Evolutionary conservation across 2,329 filamentous ascomycete species (phyloP).

Genomic region (Plenodomus lindquistii): DNA sequence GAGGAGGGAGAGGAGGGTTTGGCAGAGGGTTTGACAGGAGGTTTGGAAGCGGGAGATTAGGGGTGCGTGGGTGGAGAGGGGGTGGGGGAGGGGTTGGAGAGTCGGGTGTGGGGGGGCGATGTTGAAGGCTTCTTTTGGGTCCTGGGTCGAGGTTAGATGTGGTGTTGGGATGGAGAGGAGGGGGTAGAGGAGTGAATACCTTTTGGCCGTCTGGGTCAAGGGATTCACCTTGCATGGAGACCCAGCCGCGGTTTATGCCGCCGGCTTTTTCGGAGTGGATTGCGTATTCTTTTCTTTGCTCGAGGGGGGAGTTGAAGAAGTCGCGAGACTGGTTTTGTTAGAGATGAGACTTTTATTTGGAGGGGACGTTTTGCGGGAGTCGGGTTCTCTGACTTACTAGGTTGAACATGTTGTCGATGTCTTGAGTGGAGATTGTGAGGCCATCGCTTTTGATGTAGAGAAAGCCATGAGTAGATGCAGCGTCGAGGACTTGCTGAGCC

Average conservation of each 20-base stretch:
- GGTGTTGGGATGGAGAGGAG: neutral
- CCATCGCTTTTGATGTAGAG: slow-evolving; percentile 82
- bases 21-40: slow-evolving; percentile 73
- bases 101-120: slow-evolving; percentile 72
- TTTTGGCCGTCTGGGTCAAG: slow-evolving; percentile 82
- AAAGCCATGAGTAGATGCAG: slow-evolving; percentile 83
- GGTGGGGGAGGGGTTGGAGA: slow-evolving; percentile 73
- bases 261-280: slow-evolving; percentile 65
- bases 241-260: slow-evolving; percentile 82
- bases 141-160: slow-evolving; percentile 38
- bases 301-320: slow-evolving; percentile 71
- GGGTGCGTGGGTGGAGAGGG: slow-evolving; percentile 62
- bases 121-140: slow-evolving; percentile 86
- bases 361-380: neutral
- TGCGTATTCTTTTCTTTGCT: slow-evolving; percentile 73
- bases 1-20: slow-evolving; percentile 73
- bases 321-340: slow-evolving; percentile 60
- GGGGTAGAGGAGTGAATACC: slow-evolving; percentile 68
- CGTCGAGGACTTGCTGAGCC: slow-evolving; percentile 71
- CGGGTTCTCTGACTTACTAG: slow-evolving; percentile 59
- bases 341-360: neutral
- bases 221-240: slow-evolving; percentile 83
- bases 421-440: slow-evolving; percentile 65
- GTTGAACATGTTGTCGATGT: slow-evolving; percentile 73
- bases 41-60: slow-evolving; percentile 69